These are phyloP conservation scores for Xylariaceae sp. DNA, from an alignment of 2,329 filamentous ascomycete genomes.

Conservation along the genomic window DNA sequence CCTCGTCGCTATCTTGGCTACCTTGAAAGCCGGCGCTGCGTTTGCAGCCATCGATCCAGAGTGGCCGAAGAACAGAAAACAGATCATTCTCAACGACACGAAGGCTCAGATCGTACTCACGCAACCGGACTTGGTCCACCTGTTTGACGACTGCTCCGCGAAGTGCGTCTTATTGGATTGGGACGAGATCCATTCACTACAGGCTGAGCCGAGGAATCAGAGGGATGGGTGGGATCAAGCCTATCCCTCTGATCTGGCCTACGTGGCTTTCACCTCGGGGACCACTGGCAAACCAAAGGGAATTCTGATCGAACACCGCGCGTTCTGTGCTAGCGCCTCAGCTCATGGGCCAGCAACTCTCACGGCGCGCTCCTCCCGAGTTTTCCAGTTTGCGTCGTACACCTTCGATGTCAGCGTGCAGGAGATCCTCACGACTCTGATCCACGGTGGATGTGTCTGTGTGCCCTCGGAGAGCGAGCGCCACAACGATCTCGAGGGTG, in stretches of 20 bases:
- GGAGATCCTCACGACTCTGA: neutral
- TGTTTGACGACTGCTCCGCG: no score
- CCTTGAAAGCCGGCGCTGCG: no score
- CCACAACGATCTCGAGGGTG: neutral
- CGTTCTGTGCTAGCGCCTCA: neutral
- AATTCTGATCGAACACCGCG: conserved; percentile 17
- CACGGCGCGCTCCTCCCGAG: neutral
- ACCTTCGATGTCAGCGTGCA: neutral
- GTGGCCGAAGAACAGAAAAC: no score
- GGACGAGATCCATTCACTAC: no score
- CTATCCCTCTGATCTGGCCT: neutral
- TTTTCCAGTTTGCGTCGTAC: neutral
- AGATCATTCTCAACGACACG: no score
- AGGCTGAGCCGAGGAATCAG: no score
- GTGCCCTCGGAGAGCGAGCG: neutral
- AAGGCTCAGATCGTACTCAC: no score
- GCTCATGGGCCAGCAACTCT: neutral
- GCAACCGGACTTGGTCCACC: no score
- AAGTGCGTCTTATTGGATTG: no score
- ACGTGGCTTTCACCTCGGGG: neutral
- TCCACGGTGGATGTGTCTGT: neutral
- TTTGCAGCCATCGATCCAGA: no score
- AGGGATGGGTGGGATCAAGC: no score
- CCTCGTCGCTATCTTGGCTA: no score
- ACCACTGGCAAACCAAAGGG: neutral